Conservation (phyloP, 768 basidiomycete genomes). For the Butyriboletus loyo region DNA sequence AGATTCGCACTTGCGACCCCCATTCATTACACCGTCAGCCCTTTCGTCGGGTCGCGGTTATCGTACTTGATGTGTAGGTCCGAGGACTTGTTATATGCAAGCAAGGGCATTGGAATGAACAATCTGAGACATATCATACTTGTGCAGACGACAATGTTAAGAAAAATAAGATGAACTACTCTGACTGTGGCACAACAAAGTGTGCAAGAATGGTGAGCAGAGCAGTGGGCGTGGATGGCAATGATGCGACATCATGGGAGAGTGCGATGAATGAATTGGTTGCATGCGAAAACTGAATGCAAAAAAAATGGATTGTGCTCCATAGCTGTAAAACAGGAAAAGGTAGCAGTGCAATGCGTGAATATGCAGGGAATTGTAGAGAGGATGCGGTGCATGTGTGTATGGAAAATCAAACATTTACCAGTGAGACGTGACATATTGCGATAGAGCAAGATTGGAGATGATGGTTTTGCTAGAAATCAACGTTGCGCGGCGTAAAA, state of each 20-base stretch:
- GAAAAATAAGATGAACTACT: slow-evolving; percentile 18
- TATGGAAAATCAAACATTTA: slow-evolving; percentile 18
- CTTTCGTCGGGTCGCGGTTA: not conserved
- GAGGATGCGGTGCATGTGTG: slow-evolving; percentile 22
- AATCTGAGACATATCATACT: slow-evolving; percentile 20
- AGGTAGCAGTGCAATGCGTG: slow-evolving; percentile 20
- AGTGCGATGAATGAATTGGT: slow-evolving; percentile 14
- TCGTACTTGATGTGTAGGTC: not conserved
- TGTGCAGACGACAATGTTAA: slow-evolving; percentile 10
- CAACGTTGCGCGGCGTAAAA: slow-evolving; percentile 10
- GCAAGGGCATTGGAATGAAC: slow-evolving; percentile 2
- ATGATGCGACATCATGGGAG: slow-evolving; percentile 20
- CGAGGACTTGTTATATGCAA: slow-evolving; percentile 5
- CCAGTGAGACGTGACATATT: slow-evolving; percentile 16
- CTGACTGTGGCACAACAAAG: slow-evolving; percentile 6
- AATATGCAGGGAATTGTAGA: slow-evolving; percentile 21
- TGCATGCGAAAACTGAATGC: slow-evolving; percentile 26
- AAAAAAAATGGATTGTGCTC: slow-evolving; percentile 15
- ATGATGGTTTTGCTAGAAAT: slow-evolving; percentile 11
- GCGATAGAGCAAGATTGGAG: slow-evolving; percentile 12
- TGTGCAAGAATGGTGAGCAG: slow-evolving; percentile 16
- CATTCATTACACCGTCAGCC: not conserved
- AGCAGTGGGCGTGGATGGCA: slow-evolving; percentile 4
- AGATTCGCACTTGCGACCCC: not conserved
- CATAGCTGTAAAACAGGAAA: slow-evolving; percentile 12